Base-by-base conservation (phyloP, 2,329 filamentous ascomycete species). In the Ascochyta pisi region DNA sequence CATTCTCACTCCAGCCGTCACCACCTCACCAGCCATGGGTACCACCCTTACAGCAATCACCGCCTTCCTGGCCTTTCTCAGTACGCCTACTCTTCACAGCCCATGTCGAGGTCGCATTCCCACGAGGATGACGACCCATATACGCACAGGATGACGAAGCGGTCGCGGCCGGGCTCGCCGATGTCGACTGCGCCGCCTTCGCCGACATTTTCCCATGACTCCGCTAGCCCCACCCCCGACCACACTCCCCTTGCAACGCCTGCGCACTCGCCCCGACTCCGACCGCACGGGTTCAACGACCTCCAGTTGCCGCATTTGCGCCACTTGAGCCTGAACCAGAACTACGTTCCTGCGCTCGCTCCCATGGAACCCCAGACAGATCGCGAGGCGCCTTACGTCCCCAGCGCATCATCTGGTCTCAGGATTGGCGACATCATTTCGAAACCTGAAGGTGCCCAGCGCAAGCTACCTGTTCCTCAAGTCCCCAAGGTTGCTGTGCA, bases 201-300 rank as follows among this genome's bases (percentile, higher is more conserved):
- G 29, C 94, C 94, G 24, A 97, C 93, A 3, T 96, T 97, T 76
- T 97, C 94, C 2, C 92, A 97, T 78, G 92, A 96, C 77, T 97
- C 94, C 10, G 84, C 94, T 42, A 98, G 94, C 9, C 95, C 94
- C 4, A 99, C 94, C 1, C 95, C 94, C 10, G 94, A 98, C 71
- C 93, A 97, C 81, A 98, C 95, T n/a, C 94, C 94, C n/a, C 87
- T 98, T 52, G 94, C 93, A 26, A 99, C 94, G 5, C 94, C 94
- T 4, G 94, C 93, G 39, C 95, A 98, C 77, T 97, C 93, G 16
- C 95, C 95, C 47, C 91, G 95, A 39, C 83, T 99, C 65, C 86
- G 93, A 58, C 91, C 94, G 3, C 89, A 90, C 70, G 85, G 81
- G 63, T 81, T 83, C 60, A 83, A 81, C 63, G 87, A 89, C 63